Conservation (phyloP, 2,329 filamentous ascomycete species). For the Fusarium austroafricanum region DNA sequence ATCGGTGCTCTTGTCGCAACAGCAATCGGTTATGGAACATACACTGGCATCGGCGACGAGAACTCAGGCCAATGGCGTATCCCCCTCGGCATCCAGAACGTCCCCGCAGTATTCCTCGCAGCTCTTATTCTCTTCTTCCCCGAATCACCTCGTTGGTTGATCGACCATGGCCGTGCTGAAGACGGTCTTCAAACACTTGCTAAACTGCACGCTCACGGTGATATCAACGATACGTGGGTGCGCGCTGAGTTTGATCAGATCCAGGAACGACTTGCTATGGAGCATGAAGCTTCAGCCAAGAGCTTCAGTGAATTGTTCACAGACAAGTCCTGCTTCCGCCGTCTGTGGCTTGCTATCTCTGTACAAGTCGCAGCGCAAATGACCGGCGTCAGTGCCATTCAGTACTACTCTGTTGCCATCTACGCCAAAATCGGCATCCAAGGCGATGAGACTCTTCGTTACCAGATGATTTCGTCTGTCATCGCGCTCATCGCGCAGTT, state of each 20-base stretch:
- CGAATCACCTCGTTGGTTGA: slow-evolving; percentile 57
- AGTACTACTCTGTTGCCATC: slow-evolving; percentile 76
- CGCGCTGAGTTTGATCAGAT: slow-evolving; percentile 78
- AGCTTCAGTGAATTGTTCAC: slow-evolving; percentile 73
- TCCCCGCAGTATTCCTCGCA: slow-evolving; percentile 31
- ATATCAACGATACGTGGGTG: slow-evolving; percentile 74
- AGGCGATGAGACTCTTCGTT: slow-evolving; percentile 71
- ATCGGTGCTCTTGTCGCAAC: slow-evolving; percentile 73
- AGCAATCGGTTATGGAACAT: slow-evolving; percentile 25
- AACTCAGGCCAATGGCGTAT: slow-evolving; percentile 37
- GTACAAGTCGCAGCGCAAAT: slow-evolving; percentile 78
- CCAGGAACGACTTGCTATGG: slow-evolving; percentile 71
- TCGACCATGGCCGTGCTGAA: slow-evolving; percentile 73
- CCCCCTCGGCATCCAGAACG: slow-evolving; percentile 32
- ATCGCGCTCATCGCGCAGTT: slow-evolving; percentile 52
- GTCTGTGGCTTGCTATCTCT: slow-evolving; percentile 74
- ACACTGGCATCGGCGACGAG: background rate
- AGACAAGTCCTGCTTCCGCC: slow-evolving; percentile 70
- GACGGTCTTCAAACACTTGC: slow-evolving; percentile 74
- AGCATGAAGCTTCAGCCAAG: slow-evolving; percentile 76
- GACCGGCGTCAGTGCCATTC: slow-evolving; percentile 79
- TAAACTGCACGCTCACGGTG: slow-evolving; percentile 74
- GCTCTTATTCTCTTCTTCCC: slow-evolving; percentile 39
- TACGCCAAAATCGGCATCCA: slow-evolving; percentile 60
- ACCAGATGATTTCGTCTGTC: slow-evolving; percentile 78